Percentiles rank a stretch among this genome's conserved stretches.
phyloP scores from a whole-genome alignment of 768 basidiomycete genomes.

The Pisolithus microcarpus region DNA sequence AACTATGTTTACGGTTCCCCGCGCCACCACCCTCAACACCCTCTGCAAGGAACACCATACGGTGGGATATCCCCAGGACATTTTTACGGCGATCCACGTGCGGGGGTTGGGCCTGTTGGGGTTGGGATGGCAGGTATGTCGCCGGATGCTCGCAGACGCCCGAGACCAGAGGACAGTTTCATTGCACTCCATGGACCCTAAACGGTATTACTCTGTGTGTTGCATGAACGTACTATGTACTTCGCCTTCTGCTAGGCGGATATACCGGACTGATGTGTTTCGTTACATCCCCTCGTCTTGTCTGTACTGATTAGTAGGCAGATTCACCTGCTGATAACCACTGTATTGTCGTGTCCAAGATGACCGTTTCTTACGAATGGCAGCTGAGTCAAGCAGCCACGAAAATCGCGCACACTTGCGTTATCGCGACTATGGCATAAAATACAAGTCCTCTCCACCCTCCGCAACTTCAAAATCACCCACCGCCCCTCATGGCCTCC shows the following conservation, averaged over 20 bases:
- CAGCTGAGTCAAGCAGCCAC: too few relatives aligned
- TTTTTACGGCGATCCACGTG: constrained; percentile 33
- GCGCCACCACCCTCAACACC: constrained; percentile 27
- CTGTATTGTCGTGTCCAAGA: too few relatives aligned
- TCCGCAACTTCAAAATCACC: background rate
- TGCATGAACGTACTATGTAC: background rate
- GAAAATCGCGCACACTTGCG: too few relatives aligned
- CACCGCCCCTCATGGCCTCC: constrained; percentile 14
- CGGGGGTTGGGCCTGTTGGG: constrained; percentile 17
- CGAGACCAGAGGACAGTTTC: constrained; percentile 27
- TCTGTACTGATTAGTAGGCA: background rate
- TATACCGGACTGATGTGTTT: too few relatives aligned
- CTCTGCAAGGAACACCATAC: constrained; percentile 21
- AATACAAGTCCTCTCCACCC: too few relatives aligned
- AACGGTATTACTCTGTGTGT: background rate
- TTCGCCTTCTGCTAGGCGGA: background rate
- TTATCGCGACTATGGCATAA: too few relatives aligned
- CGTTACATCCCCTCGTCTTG: background rate
- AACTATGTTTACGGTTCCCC: constrained; percentile 25
- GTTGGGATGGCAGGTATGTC: constrained; percentile 32
- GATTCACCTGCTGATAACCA: too few relatives aligned
- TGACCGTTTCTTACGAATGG: too few relatives aligned
- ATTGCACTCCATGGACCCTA: constrained; percentile 25
- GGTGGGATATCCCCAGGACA: constrained; percentile 32
- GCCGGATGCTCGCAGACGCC: constrained; percentile 27